Base-by-base conservation (phyloP, 2,329 filamentous ascomycete species). In the Sordariomycetes sp. region DNA sequence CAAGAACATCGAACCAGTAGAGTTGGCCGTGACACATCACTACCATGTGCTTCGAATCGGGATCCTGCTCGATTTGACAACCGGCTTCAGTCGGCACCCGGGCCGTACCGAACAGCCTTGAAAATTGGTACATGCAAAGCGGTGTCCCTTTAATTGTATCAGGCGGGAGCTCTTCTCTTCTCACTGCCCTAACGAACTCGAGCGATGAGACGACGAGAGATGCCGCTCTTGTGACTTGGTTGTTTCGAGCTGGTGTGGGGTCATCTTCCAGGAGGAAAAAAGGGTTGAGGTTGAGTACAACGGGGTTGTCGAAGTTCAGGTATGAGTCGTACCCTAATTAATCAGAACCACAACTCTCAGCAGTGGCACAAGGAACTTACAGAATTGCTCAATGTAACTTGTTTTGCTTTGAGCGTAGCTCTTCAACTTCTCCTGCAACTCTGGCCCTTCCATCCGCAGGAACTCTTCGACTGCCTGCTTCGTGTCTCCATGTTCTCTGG, bases 291-390 rank as follows among this genome's bases (percentile, higher is more conserved):
- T 98, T 96, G 45, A 98, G 72, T 26, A 98, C 92, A 26, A 98
- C 92, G 0, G 92, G 88, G 51, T 95, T 96, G 55, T 96, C 92
- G 53, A 82, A 98, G 62, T 96, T 96, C 42, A 98, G 70, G 53
- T 96, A 98, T 20, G 92, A 96, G 57, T 98, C 92, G 55, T 96
- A 96, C 92, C 88, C 88, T 94, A 40, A n/a, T n/a, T n/a, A n/a
- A n/a, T n/a, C n/a, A n/a, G n/a, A n/a, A n/a, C n/a, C n/a, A n/a
- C n/a, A n/a, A n/a, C n/a, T n/a, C n/a, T n/a, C n/a, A n/a, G n/a
- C n/a, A n/a, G n/a, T n/a, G n/a, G n/a, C n/a, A n/a, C n/a, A n/a
- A n/a, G n/a, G n/a, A n/a, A 25, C 85, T 54, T 73, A 94, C 90
- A 98, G 49, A 98, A 98, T 50, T 98, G 92, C 55, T 96, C 92